A percentile compares a stretch with the other conserved stretches of the same genome.
Evolutionary conservation across 768 basidiomycete species (phyloP).

Genomic region (Astraeus odoratus): DNA sequence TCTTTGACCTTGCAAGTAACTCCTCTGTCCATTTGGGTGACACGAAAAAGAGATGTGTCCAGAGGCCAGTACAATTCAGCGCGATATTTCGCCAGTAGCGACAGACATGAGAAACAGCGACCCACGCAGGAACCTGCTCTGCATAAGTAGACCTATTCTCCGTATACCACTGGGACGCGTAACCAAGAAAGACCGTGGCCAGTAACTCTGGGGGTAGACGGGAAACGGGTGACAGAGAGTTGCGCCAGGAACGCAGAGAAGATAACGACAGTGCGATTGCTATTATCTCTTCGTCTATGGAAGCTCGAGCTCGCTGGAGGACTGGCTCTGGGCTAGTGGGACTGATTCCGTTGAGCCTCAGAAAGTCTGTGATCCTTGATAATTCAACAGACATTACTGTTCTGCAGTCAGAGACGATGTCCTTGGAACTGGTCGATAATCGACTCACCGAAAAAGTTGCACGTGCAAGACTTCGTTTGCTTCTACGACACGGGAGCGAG

Average conservation of each 20-base stretch:
- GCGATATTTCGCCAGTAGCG: conserved; percentile 39
- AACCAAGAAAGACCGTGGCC: conserved; percentile 15
- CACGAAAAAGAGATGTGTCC: conserved; percentile 31
- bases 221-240: conserved; percentile 12
- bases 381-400: not conserved
- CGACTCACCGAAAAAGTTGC: too few relatives aligned
- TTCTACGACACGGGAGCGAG: too few relatives aligned
- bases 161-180: not conserved
- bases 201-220: conserved; percentile 19
- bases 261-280: conserved; percentile 9
- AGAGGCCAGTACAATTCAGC: conserved; percentile 33
- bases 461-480: too few relatives aligned
- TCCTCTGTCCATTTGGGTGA: conserved; percentile 33
- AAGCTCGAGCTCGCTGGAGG: conserved; percentile 1
- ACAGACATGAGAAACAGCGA: conserved; percentile 19
- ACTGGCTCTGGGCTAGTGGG: not conserved
- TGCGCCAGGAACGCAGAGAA: conserved; percentile 12
- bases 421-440: too few relatives aligned
- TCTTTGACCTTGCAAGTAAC: conserved; percentile 40
- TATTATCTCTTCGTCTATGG: conserved; percentile 16
- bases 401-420: too few relatives aligned
- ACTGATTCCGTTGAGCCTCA: not conserved
- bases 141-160: not conserved
- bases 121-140: conserved; percentile 13
- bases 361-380: not conserved